phyloP scores from a whole-genome alignment of 176 grass and related monocot species.

The Canna indica region DNA sequence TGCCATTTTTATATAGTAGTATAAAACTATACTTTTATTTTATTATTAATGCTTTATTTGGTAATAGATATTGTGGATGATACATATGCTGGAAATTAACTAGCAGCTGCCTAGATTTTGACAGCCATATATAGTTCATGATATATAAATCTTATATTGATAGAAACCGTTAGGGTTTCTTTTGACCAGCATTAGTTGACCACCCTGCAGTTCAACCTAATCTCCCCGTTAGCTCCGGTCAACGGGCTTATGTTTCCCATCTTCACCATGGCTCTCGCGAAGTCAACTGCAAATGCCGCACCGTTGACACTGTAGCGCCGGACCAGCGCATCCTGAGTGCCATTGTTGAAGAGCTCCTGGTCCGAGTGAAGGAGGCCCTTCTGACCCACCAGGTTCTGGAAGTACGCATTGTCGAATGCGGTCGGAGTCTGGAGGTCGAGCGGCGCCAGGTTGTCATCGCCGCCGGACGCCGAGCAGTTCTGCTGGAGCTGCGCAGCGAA shows the following conservation, averaged over 20 bases:
- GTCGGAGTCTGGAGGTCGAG: conserved; percentile 30
- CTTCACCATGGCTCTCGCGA: conserved; percentile 62
- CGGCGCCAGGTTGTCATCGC: conserved; percentile 49
- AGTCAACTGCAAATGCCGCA: conserved; percentile 29
- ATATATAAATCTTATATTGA: too few species aligned
- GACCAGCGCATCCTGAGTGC: conserved; percentile 48
- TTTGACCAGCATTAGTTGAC: conserved; percentile 28
- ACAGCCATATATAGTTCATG: too few species aligned
- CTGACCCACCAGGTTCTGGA: conserved; percentile 34
- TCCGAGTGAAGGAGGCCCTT: conserved; percentile 64
- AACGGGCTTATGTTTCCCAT: conserved; percentile 32
- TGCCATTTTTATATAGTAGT: too few species aligned
- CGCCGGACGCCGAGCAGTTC: conserved; percentile 37
- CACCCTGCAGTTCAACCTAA: conserved; percentile 52
- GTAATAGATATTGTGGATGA: too few species aligned
- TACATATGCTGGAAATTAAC: too few species aligned
- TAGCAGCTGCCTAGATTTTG: too few species aligned
- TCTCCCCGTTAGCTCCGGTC: conserved; percentile 31
- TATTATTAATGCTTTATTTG: too few species aligned
- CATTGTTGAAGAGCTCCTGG: conserved; percentile 51
- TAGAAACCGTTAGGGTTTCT: too few species aligned
- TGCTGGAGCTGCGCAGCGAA: conserved; percentile 33
- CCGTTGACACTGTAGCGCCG: conserved; percentile 33
- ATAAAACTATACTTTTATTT: too few species aligned
- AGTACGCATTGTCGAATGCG: conserved; percentile 67